A percentile compares a stretch with the other conserved stretches of the same genome.
Conservation (phyloP, 768 basidiomycete species). For the Hygrophoropsis aurantiaca region DNA sequence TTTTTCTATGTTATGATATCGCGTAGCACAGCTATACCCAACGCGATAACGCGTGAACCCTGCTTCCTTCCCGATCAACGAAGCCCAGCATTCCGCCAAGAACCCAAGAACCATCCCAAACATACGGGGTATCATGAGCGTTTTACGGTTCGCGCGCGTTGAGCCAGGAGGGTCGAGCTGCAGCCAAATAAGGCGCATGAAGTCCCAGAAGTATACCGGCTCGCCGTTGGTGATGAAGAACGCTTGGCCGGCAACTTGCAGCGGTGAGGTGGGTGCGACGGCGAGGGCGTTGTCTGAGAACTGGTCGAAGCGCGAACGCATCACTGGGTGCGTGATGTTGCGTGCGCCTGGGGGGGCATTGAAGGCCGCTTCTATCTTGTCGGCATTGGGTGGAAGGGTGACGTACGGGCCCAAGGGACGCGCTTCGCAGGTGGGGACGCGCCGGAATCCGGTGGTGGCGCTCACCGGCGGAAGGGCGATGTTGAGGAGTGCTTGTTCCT, state of each 20-base stretch:
- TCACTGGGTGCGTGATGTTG: conserved; percentile 48
- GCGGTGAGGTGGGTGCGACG: conserved; percentile 50
- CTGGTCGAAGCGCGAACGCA: conserved; percentile 82
- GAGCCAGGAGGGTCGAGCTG: conserved; percentile 51
- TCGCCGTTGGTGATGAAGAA: conserved; percentile 99
- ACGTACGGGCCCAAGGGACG: conserved; percentile 85
- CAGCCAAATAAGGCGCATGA: conserved; percentile 78
- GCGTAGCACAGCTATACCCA: conserved; percentile 69
- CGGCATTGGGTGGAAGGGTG: conserved; percentile 55
- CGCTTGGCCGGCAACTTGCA: conserved; percentile 86
- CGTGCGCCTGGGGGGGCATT: conserved; percentile 40
- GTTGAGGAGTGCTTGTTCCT: conserved; percentile 42
- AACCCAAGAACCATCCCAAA: conserved; percentile 74
- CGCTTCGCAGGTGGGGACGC: conserved; percentile 76
- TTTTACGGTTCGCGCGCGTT: conserved; percentile 31
- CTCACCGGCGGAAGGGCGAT: conserved; percentile 61
- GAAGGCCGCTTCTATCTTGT: conserved; percentile 58
- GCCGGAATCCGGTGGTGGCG: conserved; percentile 60
- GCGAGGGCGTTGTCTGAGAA: conserved; percentile 60
- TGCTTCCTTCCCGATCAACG: conserved; percentile 74
- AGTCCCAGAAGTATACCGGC: conserved; percentile 96
- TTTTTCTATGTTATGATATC: conserved; percentile 95
- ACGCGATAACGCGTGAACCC: conserved; percentile 87
- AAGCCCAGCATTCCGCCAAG: conserved; percentile 70
- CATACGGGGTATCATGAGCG: conserved; percentile 53